Base-by-base conservation (phyloP, 1,284 basidiomycete species). In the Chondrostereum purpureum region DNA sequence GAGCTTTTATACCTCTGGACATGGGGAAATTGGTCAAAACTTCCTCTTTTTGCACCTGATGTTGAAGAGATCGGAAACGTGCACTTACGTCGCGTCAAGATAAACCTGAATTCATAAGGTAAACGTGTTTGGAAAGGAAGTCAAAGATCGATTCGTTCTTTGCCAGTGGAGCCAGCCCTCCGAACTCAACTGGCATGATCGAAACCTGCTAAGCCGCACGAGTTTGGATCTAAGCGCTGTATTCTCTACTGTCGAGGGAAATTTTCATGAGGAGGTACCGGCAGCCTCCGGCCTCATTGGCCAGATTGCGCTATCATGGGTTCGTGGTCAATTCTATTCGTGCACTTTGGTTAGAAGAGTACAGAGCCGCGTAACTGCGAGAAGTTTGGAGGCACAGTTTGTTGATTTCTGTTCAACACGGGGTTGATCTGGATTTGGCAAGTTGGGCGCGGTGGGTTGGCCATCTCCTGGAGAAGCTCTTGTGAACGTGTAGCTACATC, bases 1-100 rank as follows among this genome's bases (percentile, higher is more conserved):
- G 58, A 49, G 61, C 50, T 64, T 73, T 73, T 73, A 74, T 72
- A 72, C 58, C 58, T 31, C 53, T 42, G 57, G 57, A 57, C 52
- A 58, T 59, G 58, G 59, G 64, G 60, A 58, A 58, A 61, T 68
- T 59, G 59, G 59, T 61, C 52, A 59, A 60, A 53, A 51, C 45
- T 54, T 42, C 53, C 59, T 70, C 68, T 69, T 65, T 57, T 59
- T 58, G 49, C 58, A 56, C 61, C 62, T 62, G 67, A 70, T 77
- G 74, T 71, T 73, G 66, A 57, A 54, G 70, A 72, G 79, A 83
- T 83, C 78, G 69, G 74, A 64, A 86, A 86, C 83, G 83, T 84
- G 83, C 72, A 65, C 8, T 40, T 52, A 58, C 67, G 62, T 70
- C 67, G 72, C 73, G 74, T 78, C 72, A 63, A 73, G 79, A 80